These are phyloP conservation scores for Ophiocordyceps camponoti-saundersi DNA, from an alignment of 2,329 filamentous ascomycete species.

Conservation along the genomic window DNA sequence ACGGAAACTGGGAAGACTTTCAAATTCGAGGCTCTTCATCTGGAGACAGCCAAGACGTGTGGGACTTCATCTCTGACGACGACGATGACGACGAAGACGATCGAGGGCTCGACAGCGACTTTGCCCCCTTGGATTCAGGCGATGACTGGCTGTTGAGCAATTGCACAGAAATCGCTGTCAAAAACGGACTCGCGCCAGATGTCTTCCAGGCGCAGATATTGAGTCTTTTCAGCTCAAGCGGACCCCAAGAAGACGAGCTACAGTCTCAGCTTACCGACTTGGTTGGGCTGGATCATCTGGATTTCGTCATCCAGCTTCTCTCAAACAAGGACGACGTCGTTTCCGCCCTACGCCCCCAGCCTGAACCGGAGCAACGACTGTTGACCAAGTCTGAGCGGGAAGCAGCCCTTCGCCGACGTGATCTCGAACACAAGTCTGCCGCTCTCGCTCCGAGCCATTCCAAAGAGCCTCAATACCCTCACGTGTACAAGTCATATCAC, in stretches of 20 bases:
- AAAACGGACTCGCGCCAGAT: constrained; percentile 47
- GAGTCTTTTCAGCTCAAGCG: constrained; percentile 52
- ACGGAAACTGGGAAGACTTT: constrained; percentile 9
- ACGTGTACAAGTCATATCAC: constrained; percentile 73
- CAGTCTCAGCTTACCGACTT: constrained; percentile 81
- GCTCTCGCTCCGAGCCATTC: constrained; percentile 53
- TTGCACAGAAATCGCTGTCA: constrained; percentile 49
- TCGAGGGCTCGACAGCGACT: constrained; percentile 48
- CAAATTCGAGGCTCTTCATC: constrained; percentile 28
- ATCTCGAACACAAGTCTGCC: constrained; percentile 70
- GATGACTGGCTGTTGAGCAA: constrained; percentile 54
- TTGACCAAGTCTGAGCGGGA: constrained; percentile 65
- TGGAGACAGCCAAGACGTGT: constrained; percentile 61
- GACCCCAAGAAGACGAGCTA: constrained; percentile 58
- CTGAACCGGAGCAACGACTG: constrained; percentile 31
- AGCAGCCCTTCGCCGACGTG: constrained; percentile 56
- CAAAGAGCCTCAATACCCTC: constrained; percentile 67
- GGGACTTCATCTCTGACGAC: constrained; percentile 75
- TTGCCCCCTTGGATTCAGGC: constrained; percentile 27
- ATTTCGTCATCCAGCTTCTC: constrained; percentile 85
- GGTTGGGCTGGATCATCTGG: constrained; percentile 82
- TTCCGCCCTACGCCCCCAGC: constrained; percentile 19
- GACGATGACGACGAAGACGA: constrained; percentile 55
- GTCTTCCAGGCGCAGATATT: constrained; percentile 66
- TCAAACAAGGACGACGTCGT: constrained; percentile 55